A percentile compares a stretch with the other conserved stretches of the same genome.
phyloP scores from a whole-genome alignment of 495 filamentous ascomycete species.

The Articulospora tetracladia region DNA sequence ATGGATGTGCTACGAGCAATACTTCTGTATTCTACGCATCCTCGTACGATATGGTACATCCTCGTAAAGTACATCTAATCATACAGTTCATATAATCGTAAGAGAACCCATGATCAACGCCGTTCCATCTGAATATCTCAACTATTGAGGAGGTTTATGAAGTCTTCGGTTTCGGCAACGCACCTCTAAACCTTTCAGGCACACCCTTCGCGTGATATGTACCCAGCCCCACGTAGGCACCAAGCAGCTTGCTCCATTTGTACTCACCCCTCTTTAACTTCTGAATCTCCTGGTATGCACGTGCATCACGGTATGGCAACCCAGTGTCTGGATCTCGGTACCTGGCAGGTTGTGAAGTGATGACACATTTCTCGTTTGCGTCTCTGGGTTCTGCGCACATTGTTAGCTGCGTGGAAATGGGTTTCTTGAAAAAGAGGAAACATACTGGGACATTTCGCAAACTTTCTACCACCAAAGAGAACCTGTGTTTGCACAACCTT shows the following conservation, averaged over 20 bases:
- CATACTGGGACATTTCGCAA: constrained; percentile 49
- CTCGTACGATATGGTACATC: background rate
- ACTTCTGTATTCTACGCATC: too few relatives aligned
- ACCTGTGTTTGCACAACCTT: constrained; percentile 51
- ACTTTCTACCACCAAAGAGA: constrained; percentile 44
- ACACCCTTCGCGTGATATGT: constrained; percentile 61
- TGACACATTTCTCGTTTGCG: constrained; percentile 58
- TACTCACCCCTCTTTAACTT: constrained; percentile 61
- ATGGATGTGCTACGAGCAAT: too few relatives aligned
- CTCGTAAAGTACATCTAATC: background rate
- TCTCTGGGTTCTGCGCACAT: constrained; percentile 30
- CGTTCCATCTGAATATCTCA: too few relatives aligned
- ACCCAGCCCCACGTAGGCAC: constrained; percentile 66
- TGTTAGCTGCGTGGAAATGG: background rate
- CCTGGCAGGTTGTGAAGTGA: constrained; percentile 73
- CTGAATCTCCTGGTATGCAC: constrained; percentile 71
- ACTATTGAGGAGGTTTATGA: background rate
- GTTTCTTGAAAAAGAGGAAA: background rate
- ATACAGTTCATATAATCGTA: background rate
- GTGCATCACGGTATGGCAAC: constrained; percentile 68
- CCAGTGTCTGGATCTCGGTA: constrained; percentile 76
- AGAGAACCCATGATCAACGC: background rate
- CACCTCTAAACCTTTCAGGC: constrained; percentile 58
- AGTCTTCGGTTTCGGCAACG: background rate
- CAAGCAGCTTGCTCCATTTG: constrained; percentile 71